phyloP scores from a whole-genome alignment of 768 basidiomycete genomes.

The Hygrocybe coccinea region DNA sequence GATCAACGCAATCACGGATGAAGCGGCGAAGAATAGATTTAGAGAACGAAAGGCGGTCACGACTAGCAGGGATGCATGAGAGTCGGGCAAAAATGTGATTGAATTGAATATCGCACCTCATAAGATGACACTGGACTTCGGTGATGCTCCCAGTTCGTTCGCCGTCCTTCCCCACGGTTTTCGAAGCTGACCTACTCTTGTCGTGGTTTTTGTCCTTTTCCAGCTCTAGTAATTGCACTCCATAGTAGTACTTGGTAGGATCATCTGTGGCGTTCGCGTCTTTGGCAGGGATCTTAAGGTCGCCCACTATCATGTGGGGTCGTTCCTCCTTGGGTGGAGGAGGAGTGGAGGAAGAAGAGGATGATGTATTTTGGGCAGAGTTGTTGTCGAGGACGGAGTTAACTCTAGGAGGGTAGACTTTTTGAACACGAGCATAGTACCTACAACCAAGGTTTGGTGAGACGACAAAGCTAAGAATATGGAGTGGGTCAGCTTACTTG shows the following conservation, averaged over 20 bases:
- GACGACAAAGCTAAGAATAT: neutral
- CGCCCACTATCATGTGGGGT: conserved; percentile 69
- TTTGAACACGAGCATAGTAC: conserved; percentile 76
- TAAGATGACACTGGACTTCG: conserved; percentile 73
- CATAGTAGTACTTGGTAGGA: conserved; percentile 80
- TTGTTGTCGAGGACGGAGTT: conserved; percentile 46
- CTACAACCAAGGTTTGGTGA: conserved; percentile 36
- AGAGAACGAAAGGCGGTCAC: conserved; percentile 92
- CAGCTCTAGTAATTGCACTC: conserved; percentile 78
- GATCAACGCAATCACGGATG: conserved; percentile 91
- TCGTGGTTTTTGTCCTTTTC: conserved; percentile 64
- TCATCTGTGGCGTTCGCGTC: conserved; percentile 70
- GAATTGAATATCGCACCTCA: conserved; percentile 56
- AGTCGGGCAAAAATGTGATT: conserved; percentile 5
- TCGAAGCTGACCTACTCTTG: conserved; percentile 51
- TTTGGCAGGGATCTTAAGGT: conserved; percentile 71
- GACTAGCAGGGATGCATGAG: conserved; percentile 43
- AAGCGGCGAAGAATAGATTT: conserved; percentile 96
- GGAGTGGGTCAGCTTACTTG: conserved; percentile 50
- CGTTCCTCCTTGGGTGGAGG: conserved; percentile 42
- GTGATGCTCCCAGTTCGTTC: conserved; percentile 73
- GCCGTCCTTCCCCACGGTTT: conserved; percentile 49
- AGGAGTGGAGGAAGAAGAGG: conserved; percentile 38
- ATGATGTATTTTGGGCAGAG: conserved; percentile 8
- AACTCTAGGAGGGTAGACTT: conserved; percentile 67